A percentile compares a stretch with the other conserved stretches of the same genome.
Evolutionary conservation across 2,329 filamentous ascomycete genomes (phyloP).

Genomic region (Epichloe sp.): DNA sequence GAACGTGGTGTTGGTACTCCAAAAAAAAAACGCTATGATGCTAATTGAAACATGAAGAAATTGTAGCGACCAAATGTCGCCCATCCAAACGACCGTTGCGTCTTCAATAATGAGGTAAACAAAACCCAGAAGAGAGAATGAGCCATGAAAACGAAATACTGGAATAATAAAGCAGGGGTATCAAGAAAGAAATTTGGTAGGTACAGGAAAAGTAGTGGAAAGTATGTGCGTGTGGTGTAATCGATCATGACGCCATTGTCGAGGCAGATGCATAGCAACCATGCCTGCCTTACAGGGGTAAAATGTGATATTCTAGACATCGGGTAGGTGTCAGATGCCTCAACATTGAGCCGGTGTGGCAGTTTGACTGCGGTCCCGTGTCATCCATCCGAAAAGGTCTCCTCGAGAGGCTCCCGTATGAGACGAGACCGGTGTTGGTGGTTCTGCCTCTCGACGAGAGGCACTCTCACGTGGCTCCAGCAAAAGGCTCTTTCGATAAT

Average conservation of each 20-base stretch:
- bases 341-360: conserved; percentile 11
- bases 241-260: background rate
- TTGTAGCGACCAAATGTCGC: background rate
- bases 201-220: background rate
- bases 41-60: background rate
- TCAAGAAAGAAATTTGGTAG: conserved; percentile 3
- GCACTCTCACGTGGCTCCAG: conserved; percentile 59
- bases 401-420: conserved; percentile 19
- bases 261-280: background rate
- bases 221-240: background rate
- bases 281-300: background rate
- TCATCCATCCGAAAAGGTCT: conserved; percentile 39
- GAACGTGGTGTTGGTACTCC: background rate
- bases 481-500: conserved; percentile 72
- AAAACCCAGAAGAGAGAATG: background rate
- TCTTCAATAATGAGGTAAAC: background rate
- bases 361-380: conserved; percentile 29
- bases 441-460: conserved; percentile 20
- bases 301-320: background rate
- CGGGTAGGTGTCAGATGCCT: background rate
- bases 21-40: background rate
- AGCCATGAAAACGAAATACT: background rate
- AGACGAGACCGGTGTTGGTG: conserved; percentile 17
- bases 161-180: conserved; percentile 5
- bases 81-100: background rate